Evolutionary conservation across 2,329 filamentous ascomycete species (phyloP).

Genomic region (Colletotrichum sp.): DNA sequence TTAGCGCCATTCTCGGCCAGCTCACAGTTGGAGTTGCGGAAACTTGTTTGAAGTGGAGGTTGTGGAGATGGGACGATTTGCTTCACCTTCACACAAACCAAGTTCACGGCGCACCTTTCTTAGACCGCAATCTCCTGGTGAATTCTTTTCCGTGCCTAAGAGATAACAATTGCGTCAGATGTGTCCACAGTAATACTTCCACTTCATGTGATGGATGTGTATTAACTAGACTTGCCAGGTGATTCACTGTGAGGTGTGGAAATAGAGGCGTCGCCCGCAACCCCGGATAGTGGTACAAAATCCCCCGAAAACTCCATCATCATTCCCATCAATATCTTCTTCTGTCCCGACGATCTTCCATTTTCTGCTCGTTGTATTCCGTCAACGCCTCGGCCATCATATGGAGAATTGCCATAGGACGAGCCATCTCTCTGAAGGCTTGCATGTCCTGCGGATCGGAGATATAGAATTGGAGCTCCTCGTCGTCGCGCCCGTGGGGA

Average conservation of each 20-base stretch:
- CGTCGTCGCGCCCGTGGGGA: background rate
- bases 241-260: no score
- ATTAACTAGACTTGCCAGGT: background rate
- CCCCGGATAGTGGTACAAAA: background rate
- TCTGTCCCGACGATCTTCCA: background rate
- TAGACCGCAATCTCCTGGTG: background rate
- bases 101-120: background rate
- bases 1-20: background rate
- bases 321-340: background rate
- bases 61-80: background rate
- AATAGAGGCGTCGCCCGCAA: no score
- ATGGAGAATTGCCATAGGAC: background rate
- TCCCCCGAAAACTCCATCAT: background rate
- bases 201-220: background rate
- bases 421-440: background rate
- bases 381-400: background rate
- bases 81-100: background rate
- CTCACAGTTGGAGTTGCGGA: background rate
- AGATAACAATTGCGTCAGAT: fast-evolving
- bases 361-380: background rate
- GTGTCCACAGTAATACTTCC: fast-evolving
- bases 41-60: background rate
- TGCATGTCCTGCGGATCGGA: background rate
- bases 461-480: background rate
- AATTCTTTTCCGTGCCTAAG: background rate